Evolutionary conservation across 257 asterid species (phyloP).

Genomic region (Ligustrum vulgare): DNA sequence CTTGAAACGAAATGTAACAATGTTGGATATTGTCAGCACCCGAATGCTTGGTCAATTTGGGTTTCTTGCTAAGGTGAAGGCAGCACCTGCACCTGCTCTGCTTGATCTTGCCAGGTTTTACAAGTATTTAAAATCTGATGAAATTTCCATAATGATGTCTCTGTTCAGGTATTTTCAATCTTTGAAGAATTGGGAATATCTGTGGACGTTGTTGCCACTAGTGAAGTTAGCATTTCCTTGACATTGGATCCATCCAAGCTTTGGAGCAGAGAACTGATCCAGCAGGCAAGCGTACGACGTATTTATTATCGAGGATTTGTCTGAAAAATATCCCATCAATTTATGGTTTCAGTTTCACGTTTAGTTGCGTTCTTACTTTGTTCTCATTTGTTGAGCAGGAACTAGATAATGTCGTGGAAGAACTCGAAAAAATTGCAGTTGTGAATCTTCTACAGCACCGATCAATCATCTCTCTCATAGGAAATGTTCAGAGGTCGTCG

Average conservation of each 20-base stretch:
- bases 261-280: slow-evolving; percentile 93
- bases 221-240: slow-evolving; percentile 92
- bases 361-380: slow-evolving; percentile 3
- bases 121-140: slow-evolving; percentile 15
- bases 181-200: slow-evolving; percentile 92
- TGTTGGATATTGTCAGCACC: slow-evolving; percentile 90
- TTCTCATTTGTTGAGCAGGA: slow-evolving; percentile 41
- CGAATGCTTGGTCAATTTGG: slow-evolving; percentile 95
- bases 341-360: slow-evolving; percentile 12
- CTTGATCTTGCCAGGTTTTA: slow-evolving; percentile 5
- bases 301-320: slow-evolving; percentile 10
- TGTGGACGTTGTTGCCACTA: slow-evolving; percentile 96
- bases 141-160: slow-evolving; percentile 14
- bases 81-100: slow-evolving; percentile 16
- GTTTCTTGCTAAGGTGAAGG: slow-evolving; percentile 79
- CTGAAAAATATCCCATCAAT: slow-evolving; percentile 3
- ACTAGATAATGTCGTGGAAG: slow-evolving; percentile 68
- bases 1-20: slow-evolving; percentile 81
- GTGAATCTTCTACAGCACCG: slow-evolving; percentile 68
- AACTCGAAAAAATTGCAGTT: slow-evolving; percentile 70
- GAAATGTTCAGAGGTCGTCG: slow-evolving; percentile 74
- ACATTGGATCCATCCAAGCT: slow-evolving; percentile 92
- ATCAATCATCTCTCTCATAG: slow-evolving; percentile 74
- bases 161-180: slow-evolving; percentile 68
- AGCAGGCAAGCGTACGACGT: slow-evolving; percentile 75